Evolutionary conservation across 1,139 yeast genomes (phyloP), one percentile per base, ranked within the genome.

Genomic region (Blastobotrys proliferans): DNA sequence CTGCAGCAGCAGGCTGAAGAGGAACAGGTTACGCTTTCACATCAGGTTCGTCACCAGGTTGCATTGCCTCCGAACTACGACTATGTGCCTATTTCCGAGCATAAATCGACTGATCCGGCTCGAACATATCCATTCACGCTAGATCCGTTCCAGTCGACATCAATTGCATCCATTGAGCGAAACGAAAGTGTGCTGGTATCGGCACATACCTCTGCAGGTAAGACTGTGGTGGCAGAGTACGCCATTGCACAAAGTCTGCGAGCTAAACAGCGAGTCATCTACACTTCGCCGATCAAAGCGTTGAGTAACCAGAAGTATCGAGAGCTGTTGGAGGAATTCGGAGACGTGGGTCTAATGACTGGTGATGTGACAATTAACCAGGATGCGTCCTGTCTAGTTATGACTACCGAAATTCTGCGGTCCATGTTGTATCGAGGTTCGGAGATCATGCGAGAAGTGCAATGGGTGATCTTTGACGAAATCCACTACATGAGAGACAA

Each of bases 161-260:
- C 98, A 8, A 81, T 92, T 45, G 87, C 94, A 32, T 92, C 96
- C 64, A 83, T 92, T 50, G 97, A 92, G 61, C 77, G 96, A 58
- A 81, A 84, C 51, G 97, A 92, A 62, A 83, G 95, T n/a, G 99
- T 92, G 8, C 74, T 92, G 55, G 97, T 92, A 2, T 90, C 97
- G 19, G 99, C 99, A 0, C 99, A 92, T 42, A 90, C 98, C 0
- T 90, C 97, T 24, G 98, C 98, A 6, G 99, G 99, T 69, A 92
- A 92, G 62, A 92, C 99, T 0, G 99, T 94, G 37, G 98, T 92
- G 40, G 99, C 99, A 0, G 99, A 92, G 61, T 94, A 92, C 59
- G 97, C 98, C 33, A 92, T 92, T 68, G 97, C 98, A 1, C 94
- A 88, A 69, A 86, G 96, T 11, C 69, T 87, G 50, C 71, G 88